Conservation (phyloP, 73 alveolate species). For the Stentor coeruleus region DNA sequence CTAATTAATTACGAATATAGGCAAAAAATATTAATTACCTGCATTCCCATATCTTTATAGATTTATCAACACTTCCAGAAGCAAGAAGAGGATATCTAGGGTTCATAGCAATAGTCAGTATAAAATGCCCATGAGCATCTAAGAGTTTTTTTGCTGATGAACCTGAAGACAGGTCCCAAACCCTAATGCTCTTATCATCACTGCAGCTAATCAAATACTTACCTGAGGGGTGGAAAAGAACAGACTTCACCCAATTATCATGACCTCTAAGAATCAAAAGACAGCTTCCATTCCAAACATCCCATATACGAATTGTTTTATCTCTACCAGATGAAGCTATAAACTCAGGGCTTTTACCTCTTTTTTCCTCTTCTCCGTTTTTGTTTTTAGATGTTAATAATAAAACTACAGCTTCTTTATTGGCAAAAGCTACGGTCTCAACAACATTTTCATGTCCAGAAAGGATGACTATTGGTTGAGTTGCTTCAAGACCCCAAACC, state of each 20-base stretch:
- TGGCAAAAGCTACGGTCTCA: slow-evolving; percentile 50
- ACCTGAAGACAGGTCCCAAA: background rate
- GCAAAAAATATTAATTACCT: too few relatives aligned
- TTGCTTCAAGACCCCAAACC: slow-evolving; percentile 69
- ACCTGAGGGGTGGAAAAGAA: background rate
- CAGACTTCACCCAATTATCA: background rate
- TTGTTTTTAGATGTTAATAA: slow-evolving; percentile 31
- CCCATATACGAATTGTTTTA: background rate
- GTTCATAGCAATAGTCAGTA: slow-evolving; percentile 34
- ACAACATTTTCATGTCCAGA: slow-evolving; percentile 69
- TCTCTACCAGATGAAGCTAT: slow-evolving; percentile 11
- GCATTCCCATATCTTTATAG: slow-evolving; percentile 48
- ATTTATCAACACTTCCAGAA: slow-evolving; percentile 37
- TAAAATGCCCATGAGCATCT: slow-evolving; percentile 45
- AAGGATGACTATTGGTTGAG: slow-evolving; percentile 37
- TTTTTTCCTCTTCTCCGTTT: too few relatives aligned
- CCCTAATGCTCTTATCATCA: background rate
- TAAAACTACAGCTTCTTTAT: slow-evolving; percentile 41
- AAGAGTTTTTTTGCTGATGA: too few relatives aligned
- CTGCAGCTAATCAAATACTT: background rate
- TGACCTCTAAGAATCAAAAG: background rate
- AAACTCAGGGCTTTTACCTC: too few relatives aligned
- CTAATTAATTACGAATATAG: too few relatives aligned
- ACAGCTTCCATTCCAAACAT: background rate
- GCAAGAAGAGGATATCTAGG: slow-evolving; percentile 35